Conservation (phyloP, 208 protist species). For the Acanthamoeba castellanii region DNA sequence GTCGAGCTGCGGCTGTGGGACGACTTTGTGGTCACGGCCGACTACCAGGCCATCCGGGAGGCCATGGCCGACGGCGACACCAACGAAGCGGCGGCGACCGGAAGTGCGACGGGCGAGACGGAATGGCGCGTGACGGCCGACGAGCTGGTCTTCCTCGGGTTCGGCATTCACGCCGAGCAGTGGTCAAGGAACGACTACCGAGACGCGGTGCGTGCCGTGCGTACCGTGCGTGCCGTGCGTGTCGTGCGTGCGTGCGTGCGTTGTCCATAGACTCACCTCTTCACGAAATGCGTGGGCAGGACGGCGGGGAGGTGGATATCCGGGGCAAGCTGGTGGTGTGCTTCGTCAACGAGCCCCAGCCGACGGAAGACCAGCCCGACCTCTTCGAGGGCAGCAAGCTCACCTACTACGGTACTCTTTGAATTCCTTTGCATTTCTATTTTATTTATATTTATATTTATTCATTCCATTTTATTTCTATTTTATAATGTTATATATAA, state of each 20-base stretch:
- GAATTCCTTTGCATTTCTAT: background rate
- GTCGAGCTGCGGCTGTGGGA: constrained; percentile 32
- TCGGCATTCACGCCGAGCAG: constrained; percentile 12
- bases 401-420: constrained; percentile 41
- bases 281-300: background rate
- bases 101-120: background rate
- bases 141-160: constrained; percentile 28
- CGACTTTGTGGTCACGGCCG: constrained; percentile 47
- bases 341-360: constrained; percentile 44
- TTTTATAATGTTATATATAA: background rate
- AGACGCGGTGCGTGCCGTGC: background rate
- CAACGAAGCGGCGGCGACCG: background rate
- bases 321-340: constrained; percentile 35
- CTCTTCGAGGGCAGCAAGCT: constrained; percentile 28
- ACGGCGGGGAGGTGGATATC: background rate
- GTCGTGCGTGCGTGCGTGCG: background rate
- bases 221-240: no score
- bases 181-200: constrained; percentile 7
- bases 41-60: constrained; percentile 6
- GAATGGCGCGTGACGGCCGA: background rate
- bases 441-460: background rate
- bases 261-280: background rate
- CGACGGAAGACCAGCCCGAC: constrained; percentile 5
- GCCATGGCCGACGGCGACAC: background rate
- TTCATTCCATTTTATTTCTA: background rate